Conservation (phyloP, 306 rosid species). For the Lagenaria siceraria region DNA sequence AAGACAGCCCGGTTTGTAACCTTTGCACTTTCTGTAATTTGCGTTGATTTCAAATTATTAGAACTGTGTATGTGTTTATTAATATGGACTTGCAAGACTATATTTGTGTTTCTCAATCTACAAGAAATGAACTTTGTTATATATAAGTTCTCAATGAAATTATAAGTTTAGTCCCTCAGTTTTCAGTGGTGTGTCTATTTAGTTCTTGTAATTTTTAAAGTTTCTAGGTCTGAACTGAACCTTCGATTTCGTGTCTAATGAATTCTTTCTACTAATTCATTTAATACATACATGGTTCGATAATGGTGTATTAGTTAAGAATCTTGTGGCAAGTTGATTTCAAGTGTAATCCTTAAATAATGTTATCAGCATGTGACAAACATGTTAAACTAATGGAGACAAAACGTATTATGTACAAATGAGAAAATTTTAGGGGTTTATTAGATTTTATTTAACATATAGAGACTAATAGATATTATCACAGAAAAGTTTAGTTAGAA, state of each 20-base stretch:
- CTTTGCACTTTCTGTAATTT: neutral
- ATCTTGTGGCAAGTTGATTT: too few species aligned
- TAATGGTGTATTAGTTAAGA: neutral
- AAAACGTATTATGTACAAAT: neutral
- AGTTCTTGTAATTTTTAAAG: neutral
- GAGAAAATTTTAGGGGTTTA: neutral
- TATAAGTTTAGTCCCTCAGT: neutral
- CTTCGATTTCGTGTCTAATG: neutral
- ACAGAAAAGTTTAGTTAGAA: too few species aligned
- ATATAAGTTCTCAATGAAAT: neutral
- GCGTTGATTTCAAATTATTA: too few species aligned
- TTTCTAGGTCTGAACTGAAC: neutral
- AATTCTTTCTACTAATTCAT: neutral
- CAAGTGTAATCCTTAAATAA: neutral
- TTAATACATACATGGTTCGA: neutral
- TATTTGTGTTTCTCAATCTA: neutral
- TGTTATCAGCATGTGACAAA: neutral
- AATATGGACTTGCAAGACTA: neutral
- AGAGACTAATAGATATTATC: neutral
- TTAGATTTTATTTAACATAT: neutral
- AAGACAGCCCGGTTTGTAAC: conserved; percentile 66
- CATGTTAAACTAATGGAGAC: neutral
- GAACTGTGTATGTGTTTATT: too few species aligned
- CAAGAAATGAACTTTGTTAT: neutral
- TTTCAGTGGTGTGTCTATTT: neutral